These are phyloP conservation scores for Aspergillus piperis DNA, from an alignment of 2,329 filamentous ascomycete genomes.

Conservation along the genomic window DNA sequence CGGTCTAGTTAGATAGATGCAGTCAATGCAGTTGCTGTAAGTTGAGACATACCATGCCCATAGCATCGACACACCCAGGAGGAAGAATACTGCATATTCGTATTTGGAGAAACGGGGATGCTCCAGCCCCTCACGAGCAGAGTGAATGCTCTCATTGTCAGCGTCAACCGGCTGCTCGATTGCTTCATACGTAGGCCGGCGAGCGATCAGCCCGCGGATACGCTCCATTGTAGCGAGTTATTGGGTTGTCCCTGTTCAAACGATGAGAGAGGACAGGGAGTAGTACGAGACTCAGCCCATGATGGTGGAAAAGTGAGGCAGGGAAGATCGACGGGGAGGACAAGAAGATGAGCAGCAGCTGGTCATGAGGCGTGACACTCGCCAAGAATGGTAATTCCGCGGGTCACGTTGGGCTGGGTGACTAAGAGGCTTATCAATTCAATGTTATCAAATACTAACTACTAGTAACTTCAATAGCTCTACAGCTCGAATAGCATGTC, in stretches of 20 bases:
- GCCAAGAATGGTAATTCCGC: conserved; percentile 8
- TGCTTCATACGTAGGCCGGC: conserved; percentile 32
- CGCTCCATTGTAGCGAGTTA: conserved; percentile 32
- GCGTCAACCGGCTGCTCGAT: conserved; percentile 30
- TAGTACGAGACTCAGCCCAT: conserved; percentile 17
- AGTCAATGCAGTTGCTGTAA: neutral
- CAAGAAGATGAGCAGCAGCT: conserved; percentile 2
- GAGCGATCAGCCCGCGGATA: conserved; percentile 36
- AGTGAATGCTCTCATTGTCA: conserved; percentile 33
- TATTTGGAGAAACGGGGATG: conserved; percentile 69
- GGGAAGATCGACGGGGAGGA: conserved; percentile 17
- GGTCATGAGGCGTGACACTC: conserved; percentile 7
- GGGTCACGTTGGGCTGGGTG: conserved; percentile 11
- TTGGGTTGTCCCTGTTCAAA: conserved; percentile 1
- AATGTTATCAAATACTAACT: neutral
- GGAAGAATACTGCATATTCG: conserved; percentile 80
- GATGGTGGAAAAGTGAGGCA: conserved; percentile 5
- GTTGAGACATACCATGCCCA: conserved; percentile 78
- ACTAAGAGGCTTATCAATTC: conserved; percentile 13
- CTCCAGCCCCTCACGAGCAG: conserved; percentile 14
- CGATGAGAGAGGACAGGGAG: neutral
- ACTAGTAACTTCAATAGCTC: no score
- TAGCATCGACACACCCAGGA: conserved; percentile 89
- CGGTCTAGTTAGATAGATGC: conserved; percentile 5
- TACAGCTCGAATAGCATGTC: neutral